Base-by-base conservation (phyloP, 371 early-diverging fungal species). In the Mucor indicus region DNA sequence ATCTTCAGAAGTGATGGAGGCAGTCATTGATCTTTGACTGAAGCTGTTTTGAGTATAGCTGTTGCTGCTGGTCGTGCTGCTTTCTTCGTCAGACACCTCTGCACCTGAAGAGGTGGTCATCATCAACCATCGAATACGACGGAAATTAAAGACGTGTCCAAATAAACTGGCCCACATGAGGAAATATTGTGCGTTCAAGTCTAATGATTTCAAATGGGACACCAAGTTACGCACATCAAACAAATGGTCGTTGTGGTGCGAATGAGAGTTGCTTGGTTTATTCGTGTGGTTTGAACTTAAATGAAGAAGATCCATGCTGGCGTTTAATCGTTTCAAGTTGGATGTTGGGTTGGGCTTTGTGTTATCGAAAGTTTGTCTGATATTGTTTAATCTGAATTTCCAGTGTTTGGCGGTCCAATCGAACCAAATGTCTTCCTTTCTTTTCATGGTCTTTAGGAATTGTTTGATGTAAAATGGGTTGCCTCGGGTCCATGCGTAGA, bases 391-490 rank as follows among this genome's bases (percentile, higher is more conserved):
- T 31, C 71, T 50, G 52, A 58, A 73, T 19, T 67, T 66, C 74
- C 74, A 73, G 15, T 58, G 50, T 11, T 69, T 73, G 8, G 60
- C 63, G 12, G 55, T 55, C 74, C 74, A 73, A 32, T 73, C 62
- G 25, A 73, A 60, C 64, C 68, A 73, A n/a, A 73, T 69, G 20
- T 63, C 67, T 10, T 55, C 61, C 31, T 57, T 67, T 17, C 70
- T 40, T 46, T 67, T 70, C 71, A 66, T 69, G 39, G 63, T 66
- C 23, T 57, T 44, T 44, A 64, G 38, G 12, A 73, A 60, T 29
- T 73, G 74, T 15, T 67, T 64, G 10, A 68, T 65, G 30, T 64
- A 73, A 43, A 73, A 69, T 2, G 74, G 74, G 13, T 73, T 73
- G 2, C 74, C 74, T 21, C 65, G 57, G n/a, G 70, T 69, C 39